These are phyloP conservation scores for Annona squamosa DNA, from an alignment of 164 flowering plant species.

Conservation along the genomic window DNA sequence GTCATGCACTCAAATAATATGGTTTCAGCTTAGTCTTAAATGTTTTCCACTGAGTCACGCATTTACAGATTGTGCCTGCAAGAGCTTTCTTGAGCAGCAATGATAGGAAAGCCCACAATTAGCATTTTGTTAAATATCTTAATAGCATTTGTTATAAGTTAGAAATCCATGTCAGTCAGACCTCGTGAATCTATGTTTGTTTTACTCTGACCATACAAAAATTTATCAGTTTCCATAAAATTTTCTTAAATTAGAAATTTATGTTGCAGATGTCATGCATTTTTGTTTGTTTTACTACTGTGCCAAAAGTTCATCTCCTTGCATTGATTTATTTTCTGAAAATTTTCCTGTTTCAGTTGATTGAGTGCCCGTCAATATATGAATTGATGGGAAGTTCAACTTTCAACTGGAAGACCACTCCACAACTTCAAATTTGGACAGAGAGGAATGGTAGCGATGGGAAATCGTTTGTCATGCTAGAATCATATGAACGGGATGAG, in stretches of 20 bases:
- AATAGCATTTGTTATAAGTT: too few species aligned
- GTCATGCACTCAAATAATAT: neutral
- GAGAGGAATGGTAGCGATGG: conserved; percentile 41
- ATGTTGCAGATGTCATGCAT: neutral
- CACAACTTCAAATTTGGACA: conserved; percentile 79
- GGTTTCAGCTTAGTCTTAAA: too few species aligned
- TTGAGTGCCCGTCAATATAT: conserved; percentile 94
- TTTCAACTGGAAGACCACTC: conserved; percentile 63
- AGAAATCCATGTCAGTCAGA: too few species aligned
- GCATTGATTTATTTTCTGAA: neutral
- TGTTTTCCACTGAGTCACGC: too few species aligned
- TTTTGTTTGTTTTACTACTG: neutral
- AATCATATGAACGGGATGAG: conserved; percentile 66
- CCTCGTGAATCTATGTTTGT: too few species aligned
- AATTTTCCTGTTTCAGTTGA: conserved; percentile 50
- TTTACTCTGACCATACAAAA: too few species aligned
- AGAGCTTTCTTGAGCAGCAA: too few species aligned
- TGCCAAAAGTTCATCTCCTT: neutral
- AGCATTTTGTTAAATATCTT: too few species aligned
- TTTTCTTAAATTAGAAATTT: too few species aligned
- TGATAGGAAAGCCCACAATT: too few species aligned
- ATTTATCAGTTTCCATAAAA: too few species aligned
- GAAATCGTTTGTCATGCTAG: conserved; percentile 36
- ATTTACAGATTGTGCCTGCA: too few species aligned
- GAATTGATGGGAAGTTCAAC: conserved; percentile 80